Evolutionary conservation across 1,139 yeast genomes (phyloP).

Genomic region (Geotrichum histeridarum): DNA sequence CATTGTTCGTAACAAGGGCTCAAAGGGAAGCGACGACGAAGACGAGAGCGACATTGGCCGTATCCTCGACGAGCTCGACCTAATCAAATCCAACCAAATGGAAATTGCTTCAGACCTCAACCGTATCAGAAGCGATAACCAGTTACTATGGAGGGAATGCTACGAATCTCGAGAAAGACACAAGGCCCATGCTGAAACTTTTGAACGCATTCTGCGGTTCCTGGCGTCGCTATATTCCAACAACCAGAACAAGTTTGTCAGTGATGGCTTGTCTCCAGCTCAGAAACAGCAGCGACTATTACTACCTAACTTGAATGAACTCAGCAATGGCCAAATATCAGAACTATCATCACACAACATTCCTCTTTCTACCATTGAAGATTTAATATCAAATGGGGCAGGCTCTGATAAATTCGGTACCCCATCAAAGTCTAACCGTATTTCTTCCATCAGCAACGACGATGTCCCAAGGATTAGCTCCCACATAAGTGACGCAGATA

Average conservation of each 20-base stretch:
- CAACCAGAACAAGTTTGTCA: constrained; percentile 41
- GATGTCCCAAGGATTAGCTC: constrained; percentile 2
- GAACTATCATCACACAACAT: constrained; percentile 7
- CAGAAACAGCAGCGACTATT: constrained; percentile 19
- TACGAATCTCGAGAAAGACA: constrained; percentile 78
- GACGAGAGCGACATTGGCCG: constrained; percentile 52
- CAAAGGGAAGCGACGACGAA: constrained; percentile 39
- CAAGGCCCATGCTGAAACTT: constrained; percentile 77
- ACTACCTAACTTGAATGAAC: constrained; percentile 26
- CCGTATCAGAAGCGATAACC: constrained; percentile 82
- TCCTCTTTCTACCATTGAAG: constrained; percentile 18
- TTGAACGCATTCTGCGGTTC: constrained; percentile 82
- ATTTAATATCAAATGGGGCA: constrained; percentile 10
- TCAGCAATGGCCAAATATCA: constrained; percentile 13
- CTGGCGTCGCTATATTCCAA: constrained; percentile 75
- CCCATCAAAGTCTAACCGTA: constrained; percentile 13
- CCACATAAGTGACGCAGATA: constrained; percentile 11
- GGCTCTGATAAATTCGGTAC: constrained; percentile 1
- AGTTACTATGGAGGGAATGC: constrained; percentile 86
- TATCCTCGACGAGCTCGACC: constrained; percentile 67
- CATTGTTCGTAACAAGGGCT: constrained; percentile 54
- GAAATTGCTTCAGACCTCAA: constrained; percentile 78
- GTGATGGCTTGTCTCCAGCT: constrained; percentile 23
- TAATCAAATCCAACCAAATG: constrained; percentile 69
- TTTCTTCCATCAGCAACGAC: constrained; percentile 12